phyloP scores from a whole-genome alignment of 768 basidiomycete genomes.

The Boletus subparvulus region DNA sequence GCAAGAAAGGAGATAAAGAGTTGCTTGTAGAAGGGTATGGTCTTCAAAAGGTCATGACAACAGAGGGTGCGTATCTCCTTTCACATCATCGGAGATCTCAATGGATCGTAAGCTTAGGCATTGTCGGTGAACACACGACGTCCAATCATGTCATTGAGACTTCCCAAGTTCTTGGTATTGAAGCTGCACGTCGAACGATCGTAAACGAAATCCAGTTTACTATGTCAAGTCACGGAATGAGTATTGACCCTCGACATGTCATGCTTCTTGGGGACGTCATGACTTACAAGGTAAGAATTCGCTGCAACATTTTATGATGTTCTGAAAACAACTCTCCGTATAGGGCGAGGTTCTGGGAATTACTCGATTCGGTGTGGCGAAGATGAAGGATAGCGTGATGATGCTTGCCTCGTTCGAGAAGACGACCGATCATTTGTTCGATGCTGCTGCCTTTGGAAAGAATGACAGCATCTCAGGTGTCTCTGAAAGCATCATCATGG shows the following conservation, averaged over 20 bases:
- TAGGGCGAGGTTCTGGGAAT: conserved; percentile 98
- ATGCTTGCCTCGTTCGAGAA: conserved; percentile 99
- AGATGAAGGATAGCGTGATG: conserved; percentile 99
- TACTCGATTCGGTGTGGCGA: conserved; percentile 97
- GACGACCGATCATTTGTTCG: conserved; percentile 98
- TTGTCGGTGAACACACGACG: conserved; percentile 87
- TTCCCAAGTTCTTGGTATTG: conserved; percentile 93
- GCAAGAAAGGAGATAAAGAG: conserved; percentile 87
- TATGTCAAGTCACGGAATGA: conserved; percentile 97
- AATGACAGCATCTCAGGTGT: conserved; percentile 94
- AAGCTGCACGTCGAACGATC: conserved; percentile 91
- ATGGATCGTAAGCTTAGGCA: conserved; percentile 52
- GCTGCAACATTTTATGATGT: background rate
- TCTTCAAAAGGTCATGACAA: conserved; percentile 93
- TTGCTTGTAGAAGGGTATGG: conserved; percentile 97
- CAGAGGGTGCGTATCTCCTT: conserved; percentile 64
- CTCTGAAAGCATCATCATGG: conserved; percentile 99
- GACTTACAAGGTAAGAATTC: conserved; percentile 80
- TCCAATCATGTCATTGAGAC: conserved; percentile 99
- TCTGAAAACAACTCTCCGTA: background rate
- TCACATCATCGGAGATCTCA: background rate
- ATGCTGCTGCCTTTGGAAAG: conserved; percentile 95
- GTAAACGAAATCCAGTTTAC: conserved; percentile 97
- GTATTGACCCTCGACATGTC: conserved; percentile 96
- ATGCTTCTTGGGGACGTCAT: conserved; percentile 99